A percentile compares a stretch with the other conserved stretches of the same genome.
Conservation (phyloP, 352 stramenopile genomes). For the Phytophthora crassamura region DNA sequence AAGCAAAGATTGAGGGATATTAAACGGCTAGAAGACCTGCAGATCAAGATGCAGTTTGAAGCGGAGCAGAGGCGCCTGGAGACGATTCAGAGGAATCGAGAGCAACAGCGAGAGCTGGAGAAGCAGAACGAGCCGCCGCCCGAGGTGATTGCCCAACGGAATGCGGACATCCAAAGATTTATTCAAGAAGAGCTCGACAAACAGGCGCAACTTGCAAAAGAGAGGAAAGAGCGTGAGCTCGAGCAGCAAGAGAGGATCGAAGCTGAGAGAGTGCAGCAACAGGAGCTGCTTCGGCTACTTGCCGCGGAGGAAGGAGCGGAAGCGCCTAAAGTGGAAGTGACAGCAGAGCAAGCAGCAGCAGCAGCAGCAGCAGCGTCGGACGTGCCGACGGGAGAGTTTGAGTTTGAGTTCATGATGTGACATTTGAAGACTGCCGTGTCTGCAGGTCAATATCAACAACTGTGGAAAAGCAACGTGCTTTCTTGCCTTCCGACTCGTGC, state of each 20-base stretch:
- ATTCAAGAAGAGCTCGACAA: constrained; percentile 37
- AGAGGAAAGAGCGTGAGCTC: constrained; percentile 15
- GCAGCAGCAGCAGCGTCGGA: not conserved
- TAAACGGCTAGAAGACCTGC: not conserved
- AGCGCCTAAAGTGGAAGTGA: not conserved
- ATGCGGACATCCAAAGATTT: constrained; percentile 28
- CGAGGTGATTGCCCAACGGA: constrained; percentile 22
- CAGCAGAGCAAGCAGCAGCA: not conserved
- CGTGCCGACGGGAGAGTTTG: not conserved
- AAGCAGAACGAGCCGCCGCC: constrained; percentile 15
- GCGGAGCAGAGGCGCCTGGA: not conserved
- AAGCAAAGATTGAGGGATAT: not conserved
- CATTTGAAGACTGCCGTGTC: too few species aligned
- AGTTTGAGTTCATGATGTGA: constrained; percentile 20
- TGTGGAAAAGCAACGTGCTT: too few species aligned
- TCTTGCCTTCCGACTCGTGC: too few species aligned
- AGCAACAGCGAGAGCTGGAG: constrained; percentile 5
- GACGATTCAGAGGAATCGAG: not conserved
- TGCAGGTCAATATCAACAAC: too few species aligned
- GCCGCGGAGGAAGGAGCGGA: not conserved
- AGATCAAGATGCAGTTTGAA: constrained; percentile 5
- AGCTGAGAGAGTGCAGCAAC: constrained; percentile 3
- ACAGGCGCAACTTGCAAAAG: constrained; percentile 18
- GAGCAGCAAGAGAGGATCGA: constrained; percentile 5
- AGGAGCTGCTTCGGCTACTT: constrained; percentile 2